Evolutionary conservation across 2,329 filamentous ascomycete genomes (phyloP), one percentile per base, ranked within the genome.

Genomic region (Bipolaris sorokiniana): DNA sequence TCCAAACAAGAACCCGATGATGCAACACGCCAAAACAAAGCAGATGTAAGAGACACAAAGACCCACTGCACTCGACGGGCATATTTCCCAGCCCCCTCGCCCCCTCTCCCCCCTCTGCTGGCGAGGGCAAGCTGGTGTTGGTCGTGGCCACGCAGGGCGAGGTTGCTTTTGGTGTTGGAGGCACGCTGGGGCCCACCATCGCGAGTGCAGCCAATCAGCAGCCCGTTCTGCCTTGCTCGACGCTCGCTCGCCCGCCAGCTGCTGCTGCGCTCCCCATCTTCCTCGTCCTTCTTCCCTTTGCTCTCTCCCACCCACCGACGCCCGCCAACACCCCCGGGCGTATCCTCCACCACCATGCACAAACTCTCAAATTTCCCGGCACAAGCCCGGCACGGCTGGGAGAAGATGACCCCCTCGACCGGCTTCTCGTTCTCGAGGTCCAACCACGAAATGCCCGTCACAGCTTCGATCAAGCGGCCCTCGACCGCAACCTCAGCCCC

Each of bases 351-450:
- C 54, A 78, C 70, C 74, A 88, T 88, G 86, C 86, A 88, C 79
- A 88, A 87, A 78, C 87, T 88, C 74, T 84, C 84, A 72, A 87
- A 87, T 79, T 87, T 88, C 76, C 88, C 85, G 68, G 85, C 85
- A 77, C 80, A 82, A 72, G 85, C 86, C 76, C 83, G 86, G 71
- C 85, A 87, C 84, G 86, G 86, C 75, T 87, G 85, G 85, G 86
- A 88, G 76, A 82, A 85, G 73, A 87, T 88, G 84, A 85, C 84
- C 68, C 86, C 86, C 63, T 80, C 80, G 54, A 79, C 81, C 73
- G 83, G 84, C 75, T 88, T 88, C 77, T 83, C 84, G 72, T 86
- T 86, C 80, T 85, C 83, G 57, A 79, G 84, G 71, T 83, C 83
- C 67, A 83, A 84, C 73, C 80, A 83, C 74, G 84, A 86, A 58